phyloP scores from a whole-genome alignment of 208 protist species.

The Trypanosoma caninum region DNA sequence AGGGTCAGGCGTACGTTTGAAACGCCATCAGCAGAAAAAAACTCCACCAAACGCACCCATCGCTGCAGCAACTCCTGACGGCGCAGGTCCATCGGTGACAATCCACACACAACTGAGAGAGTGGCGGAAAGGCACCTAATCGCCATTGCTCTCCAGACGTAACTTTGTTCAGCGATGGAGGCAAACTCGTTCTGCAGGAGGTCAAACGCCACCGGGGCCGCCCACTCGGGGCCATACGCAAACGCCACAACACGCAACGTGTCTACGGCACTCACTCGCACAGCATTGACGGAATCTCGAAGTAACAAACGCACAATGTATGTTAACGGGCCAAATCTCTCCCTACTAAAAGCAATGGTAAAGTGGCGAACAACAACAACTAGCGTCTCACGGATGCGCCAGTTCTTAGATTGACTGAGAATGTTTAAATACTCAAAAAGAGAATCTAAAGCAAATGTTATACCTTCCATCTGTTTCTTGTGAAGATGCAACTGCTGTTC shows the following conservation, averaged over 20 bases:
- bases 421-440: constrained; percentile 37
- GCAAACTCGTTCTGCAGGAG: constrained; percentile 56
- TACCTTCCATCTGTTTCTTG: constrained; percentile 10
- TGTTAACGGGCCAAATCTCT: constrained; percentile 51
- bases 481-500: no score
- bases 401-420: constrained; percentile 65
- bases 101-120: constrained; percentile 43
- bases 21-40: constrained; percentile 48
- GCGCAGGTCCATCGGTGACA: constrained; percentile 38
- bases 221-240: constrained; percentile 57
- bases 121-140: constrained; percentile 55
- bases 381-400: constrained; percentile 62
- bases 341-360: constrained; percentile 28
- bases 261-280: constrained; percentile 48
- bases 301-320: constrained; percentile 44
- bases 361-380: constrained; percentile 50
- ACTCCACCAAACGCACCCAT: constrained; percentile 41
- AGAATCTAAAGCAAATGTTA: constrained; percentile 23
- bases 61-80: constrained; percentile 43
- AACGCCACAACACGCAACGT: constrained; percentile 43
- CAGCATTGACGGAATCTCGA: constrained; percentile 62
- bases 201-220: constrained; percentile 45
- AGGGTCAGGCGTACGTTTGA: constrained; percentile 69
- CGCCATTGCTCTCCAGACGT: constrained; percentile 51
- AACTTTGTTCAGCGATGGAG: constrained; percentile 21